Conservation (phyloP, 495 filamentous ascomycete species). For the Rhizodiscina lignyota region DNA sequence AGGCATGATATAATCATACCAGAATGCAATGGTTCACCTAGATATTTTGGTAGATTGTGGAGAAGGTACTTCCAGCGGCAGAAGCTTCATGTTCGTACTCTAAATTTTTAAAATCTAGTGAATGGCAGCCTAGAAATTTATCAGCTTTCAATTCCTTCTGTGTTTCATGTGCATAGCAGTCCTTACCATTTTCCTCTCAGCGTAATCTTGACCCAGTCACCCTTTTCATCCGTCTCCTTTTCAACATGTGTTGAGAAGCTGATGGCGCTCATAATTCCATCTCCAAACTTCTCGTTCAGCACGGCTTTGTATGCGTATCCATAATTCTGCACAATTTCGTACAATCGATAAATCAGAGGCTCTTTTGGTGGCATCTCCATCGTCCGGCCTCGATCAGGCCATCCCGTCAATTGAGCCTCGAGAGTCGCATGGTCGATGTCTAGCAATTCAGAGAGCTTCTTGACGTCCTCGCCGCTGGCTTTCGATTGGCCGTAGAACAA, state of each 20-base stretch:
- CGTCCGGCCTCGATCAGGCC: conserved; percentile 67
- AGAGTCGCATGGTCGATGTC: conserved; percentile 40
- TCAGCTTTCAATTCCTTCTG: not conserved
- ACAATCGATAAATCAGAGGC: conserved; percentile 84
- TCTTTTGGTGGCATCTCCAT: conserved; percentile 91
- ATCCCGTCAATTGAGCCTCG: conserved; percentile 45
- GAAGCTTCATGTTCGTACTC: too few species aligned
- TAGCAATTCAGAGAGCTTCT: conserved; percentile 51
- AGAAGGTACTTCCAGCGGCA: too few species aligned
- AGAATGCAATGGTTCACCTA: too few species aligned
- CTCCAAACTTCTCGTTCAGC: conserved; percentile 96
- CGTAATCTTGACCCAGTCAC: conserved; percentile 83
- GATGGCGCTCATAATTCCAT: conserved; percentile 98
- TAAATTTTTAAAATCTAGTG: conserved; percentile 24
- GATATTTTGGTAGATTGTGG: too few species aligned
- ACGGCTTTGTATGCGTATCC: conserved; percentile 94
- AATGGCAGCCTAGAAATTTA: conserved; percentile 18
- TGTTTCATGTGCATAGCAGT: not conserved
- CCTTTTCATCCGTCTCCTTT: conserved; percentile 81
- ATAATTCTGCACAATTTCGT: conserved; percentile 97
- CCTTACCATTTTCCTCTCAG: conserved; percentile 83
- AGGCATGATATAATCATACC: too few species aligned
- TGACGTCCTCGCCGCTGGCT: conserved; percentile 62
- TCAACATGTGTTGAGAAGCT: conserved; percentile 85
- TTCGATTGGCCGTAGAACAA: conserved; percentile 89